Evolutionary conservation across 164 flowering plant genomes (phyloP).

Genomic region (Amborella trichopoda): DNA sequence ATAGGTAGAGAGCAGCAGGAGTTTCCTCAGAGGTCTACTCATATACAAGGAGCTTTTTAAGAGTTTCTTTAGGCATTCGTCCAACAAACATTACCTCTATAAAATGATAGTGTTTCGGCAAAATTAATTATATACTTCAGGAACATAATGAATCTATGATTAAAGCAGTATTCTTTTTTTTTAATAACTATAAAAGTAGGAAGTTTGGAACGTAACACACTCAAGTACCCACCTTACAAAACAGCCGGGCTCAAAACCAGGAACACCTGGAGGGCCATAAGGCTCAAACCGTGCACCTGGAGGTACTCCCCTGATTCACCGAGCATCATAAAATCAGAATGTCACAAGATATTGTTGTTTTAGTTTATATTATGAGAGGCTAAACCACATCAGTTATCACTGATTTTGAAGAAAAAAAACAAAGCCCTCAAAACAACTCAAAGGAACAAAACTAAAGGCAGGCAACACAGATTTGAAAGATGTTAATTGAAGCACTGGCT

Average conservation of each 20-base stretch:
- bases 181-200: not conserved
- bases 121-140: too few species aligned
- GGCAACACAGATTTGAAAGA: too few species aligned
- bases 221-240: constrained; percentile 33
- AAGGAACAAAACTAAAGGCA: too few species aligned
- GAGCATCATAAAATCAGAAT: constrained; percentile 5
- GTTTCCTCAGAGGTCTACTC: too few species aligned
- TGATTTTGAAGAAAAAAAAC: not conserved
- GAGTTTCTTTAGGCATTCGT: too few species aligned
- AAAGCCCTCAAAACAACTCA: not conserved
- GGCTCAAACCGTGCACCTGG: constrained; percentile 93
- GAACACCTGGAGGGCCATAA: constrained; percentile 71
- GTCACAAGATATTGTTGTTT: not conserved
- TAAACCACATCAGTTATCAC: not conserved
- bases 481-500: too few species aligned
- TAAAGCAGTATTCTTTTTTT: not conserved
- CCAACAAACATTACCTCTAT: too few species aligned
- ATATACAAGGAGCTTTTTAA: too few species aligned
- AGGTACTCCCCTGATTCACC: constrained; percentile 45
- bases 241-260: constrained; percentile 71
- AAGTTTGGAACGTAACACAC: not conserved
- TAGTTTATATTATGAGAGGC: not conserved
- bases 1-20: too few species aligned
- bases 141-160: not conserved
- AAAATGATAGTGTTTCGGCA: too few species aligned